Evolutionary conservation across 352 stramenopile species (phyloP), one percentile per base, ranked within the genome.

Genomic region (Pythium brassicae): DNA sequence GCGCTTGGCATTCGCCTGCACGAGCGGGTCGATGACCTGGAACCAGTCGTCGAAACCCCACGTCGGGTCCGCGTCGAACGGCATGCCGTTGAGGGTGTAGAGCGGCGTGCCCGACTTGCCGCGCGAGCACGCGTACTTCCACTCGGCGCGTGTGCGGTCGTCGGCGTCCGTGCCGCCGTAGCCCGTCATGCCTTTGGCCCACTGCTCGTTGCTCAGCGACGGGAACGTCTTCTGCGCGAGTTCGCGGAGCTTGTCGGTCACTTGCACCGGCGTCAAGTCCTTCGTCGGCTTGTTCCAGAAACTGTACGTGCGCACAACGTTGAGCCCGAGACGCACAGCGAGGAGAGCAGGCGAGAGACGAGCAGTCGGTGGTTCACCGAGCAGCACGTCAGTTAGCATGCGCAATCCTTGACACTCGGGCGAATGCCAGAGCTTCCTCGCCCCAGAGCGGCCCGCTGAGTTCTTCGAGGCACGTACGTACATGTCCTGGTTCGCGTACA

Each of bases 241-340:
- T 22, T 53, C 45, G 32, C 70, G 78, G 25, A 91, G 74, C 54
- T 88, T 77, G 14, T 73, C 66, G 15, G 67, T 68, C 51, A 91
- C 80, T 70, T 92, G 57, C n/a, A 89, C 63, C 8, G 83, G 69
- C 26, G 68, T 83, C 47, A 89, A 50, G 40, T 91, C 83, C 58
- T 93, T 87, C n/a, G 83, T 93, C 25, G 57, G 55, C 59, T 89
- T 87, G 74, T 94, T 90, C 75, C 74, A 91, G 55, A 79, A 91
- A 10, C 79, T 88, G 52, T 20, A 12, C 10, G 22, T 19, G 22
- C n/a, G n/a, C n/a, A n/a, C n/a, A n/a, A n/a, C n/a, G n/a, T n/a
- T n/a, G 9, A 3, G 22, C 22, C 8, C 39, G 8, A 27, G 42
- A 40, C 4, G 14, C 14, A 15, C 8, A n/a, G 35, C 37, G 37